Evolutionary conservation across 169 alveolate species (phyloP), one percentile per base, ranked within the genome.

Genomic region (Condylostoma magnum): DNA sequence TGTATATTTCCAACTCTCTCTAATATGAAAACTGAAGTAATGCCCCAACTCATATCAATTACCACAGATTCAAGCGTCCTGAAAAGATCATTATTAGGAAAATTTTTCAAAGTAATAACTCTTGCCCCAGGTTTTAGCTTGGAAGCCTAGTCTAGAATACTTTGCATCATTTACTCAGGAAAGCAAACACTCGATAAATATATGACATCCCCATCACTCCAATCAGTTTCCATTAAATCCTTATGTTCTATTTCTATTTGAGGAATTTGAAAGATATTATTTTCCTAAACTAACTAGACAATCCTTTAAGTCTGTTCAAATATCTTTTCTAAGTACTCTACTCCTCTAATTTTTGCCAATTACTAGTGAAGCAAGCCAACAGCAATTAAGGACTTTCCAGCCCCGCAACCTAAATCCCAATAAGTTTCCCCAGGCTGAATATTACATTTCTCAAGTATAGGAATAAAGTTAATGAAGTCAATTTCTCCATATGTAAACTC

Each of bases 391-490:
- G 77, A 73, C 38, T 78, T 71, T 2, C 83, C 81, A 10, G 65
- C 82, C 18, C 86, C 86, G 37, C 82, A 79, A 20, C 86, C 86
- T 27, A 79, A 22, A 38, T 79, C 86, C 77, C 82, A 79, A 10
- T 72, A 60, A 10, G 56, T 36, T 6, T 71, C 82, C 10, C 77
- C 82, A 18, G 30, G 38, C 34, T 78, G 6, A 3, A 77, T 76
- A 1, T 71, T 36, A 3, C 51, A 36, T 8, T 60, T 41, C 2
- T 30, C 68, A 2, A 78, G n/a, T 6, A 78, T 25, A 3, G 77
- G 77, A n/a, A 71, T 12, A 25, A 54, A 78, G 22, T 78, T 52
- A 4, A 46, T 37, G 36, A 78, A 78, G 8, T 71, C 57, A 3
- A 71, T 74, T 34, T 70, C 85, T 41, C 81, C 85, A 71, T 72